Percentiles rank a stretch among this genome's conserved stretches.
Conservation (phyloP, 768 basidiomycete genomes). For the Boletellus sp. region DNA sequence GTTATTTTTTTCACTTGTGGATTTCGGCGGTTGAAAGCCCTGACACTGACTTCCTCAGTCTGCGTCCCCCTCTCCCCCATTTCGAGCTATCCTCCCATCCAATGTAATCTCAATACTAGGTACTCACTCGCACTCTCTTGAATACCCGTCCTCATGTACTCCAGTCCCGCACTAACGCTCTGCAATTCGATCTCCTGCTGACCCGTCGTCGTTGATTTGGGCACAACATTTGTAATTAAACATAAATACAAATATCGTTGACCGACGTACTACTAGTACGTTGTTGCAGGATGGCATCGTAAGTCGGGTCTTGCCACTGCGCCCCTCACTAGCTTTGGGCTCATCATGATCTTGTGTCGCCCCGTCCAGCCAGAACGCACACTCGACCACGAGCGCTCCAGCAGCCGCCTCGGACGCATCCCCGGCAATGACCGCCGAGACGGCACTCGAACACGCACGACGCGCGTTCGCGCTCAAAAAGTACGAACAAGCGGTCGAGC, state of each 20-base stretch:
- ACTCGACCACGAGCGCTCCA: not conserved
- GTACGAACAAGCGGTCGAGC: slow-evolving; percentile 80
- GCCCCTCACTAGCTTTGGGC: too few species aligned
- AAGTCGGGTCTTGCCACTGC: slow-evolving; percentile 2
- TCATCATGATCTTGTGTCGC: not conserved
- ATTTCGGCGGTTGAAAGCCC: slow-evolving; percentile 7
- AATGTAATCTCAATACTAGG: slow-evolving; percentile 24
- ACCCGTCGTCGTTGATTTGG: not conserved
- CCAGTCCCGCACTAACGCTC: not conserved
- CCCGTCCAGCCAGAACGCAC: slow-evolving; percentile 11
- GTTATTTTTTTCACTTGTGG: slow-evolving; percentile 3
- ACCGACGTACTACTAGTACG: slow-evolving; percentile 2
- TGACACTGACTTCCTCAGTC: slow-evolving; percentile 1
- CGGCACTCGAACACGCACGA: slow-evolving; percentile 71
- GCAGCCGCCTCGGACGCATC: slow-evolving; percentile 27
- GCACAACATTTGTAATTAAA: slow-evolving; percentile 6
- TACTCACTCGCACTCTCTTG: slow-evolving; percentile 11
- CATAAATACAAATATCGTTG: slow-evolving; percentile 19
- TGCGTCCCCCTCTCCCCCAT: slow-evolving; percentile 1
- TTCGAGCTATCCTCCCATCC: not conserved
- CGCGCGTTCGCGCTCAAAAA: slow-evolving; percentile 86
- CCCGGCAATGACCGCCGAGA: slow-evolving; percentile 41
- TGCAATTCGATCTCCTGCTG: not conserved
- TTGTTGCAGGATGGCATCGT: slow-evolving; percentile 23
- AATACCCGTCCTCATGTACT: slow-evolving; percentile 16